Percentiles rank a stretch among this genome's conserved stretches.
Conservation (phyloP, 2,329 filamentous ascomycete species). For the Paraphaeosphaeria minitans region DNA sequence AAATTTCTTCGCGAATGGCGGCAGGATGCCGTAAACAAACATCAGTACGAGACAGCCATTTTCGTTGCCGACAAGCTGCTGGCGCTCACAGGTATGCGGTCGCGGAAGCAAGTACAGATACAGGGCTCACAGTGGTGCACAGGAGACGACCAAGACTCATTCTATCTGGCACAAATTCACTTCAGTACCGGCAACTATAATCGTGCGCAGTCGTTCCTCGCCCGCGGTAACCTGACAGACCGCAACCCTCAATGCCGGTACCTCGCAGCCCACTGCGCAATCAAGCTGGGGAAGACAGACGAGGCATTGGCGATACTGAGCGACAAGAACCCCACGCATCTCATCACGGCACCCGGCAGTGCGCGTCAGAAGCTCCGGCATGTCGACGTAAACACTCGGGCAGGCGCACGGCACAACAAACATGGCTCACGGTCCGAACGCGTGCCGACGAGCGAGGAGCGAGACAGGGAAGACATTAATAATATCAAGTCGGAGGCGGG, state of each 20-base stretch:
- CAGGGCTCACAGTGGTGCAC: constrained; percentile 17
- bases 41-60: constrained; percentile 94
- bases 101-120: constrained; percentile 3
- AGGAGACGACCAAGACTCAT: constrained; percentile 94
- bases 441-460: constrained; percentile 63
- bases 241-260: constrained; percentile 89
- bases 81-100: constrained; percentile 81
- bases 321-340: constrained; percentile 90
- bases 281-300: constrained; percentile 88
- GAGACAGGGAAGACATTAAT: constrained; percentile 70
- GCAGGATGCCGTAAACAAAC: constrained; percentile 92
- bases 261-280: constrained; percentile 88
- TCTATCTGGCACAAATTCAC: constrained; percentile 97
- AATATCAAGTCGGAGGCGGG: constrained; percentile 89
- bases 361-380: constrained; percentile 74
- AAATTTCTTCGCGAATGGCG: constrained; percentile 92
- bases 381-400: constrained; percentile 58
- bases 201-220: constrained; percentile 83
- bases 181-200: constrained; percentile 96
- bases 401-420: constrained; percentile 54
- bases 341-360: constrained; percentile 71
- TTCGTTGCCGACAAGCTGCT: constrained; percentile 97
- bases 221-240: constrained; percentile 78
- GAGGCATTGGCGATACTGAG: constrained; percentile 86
- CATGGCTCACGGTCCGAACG: constrained; percentile 55